Evolutionary conservation across 805 yeast species (phyloP), one percentile per base, ranked within the genome.

Genomic region (Wickerhamomyces kurtzmanii): DNA sequence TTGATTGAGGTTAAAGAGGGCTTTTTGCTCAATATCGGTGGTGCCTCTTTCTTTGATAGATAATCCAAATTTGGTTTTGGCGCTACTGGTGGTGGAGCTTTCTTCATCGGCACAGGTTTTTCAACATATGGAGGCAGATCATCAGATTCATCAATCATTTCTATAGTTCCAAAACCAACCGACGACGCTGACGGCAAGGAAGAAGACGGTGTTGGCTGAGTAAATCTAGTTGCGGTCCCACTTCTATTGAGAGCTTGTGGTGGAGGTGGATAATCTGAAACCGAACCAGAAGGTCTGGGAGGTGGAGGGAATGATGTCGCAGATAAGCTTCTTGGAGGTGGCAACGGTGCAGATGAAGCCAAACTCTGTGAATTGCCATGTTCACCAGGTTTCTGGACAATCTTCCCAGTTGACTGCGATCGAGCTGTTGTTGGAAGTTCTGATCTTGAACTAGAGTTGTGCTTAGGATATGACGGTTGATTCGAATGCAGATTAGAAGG

Each of bases 371-470:
- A 19, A n/a, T 19, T 25, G 2, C 51, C 54, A 8, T 27, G 26
- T 12, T 42, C 47, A 15, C 36, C 39, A 5, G 40, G 26, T 17
- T 39, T 38, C n/a, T 36, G 24, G 8, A 37, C 40, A 12, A 55
- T 51, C 46, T 19, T 48, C n/a, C n/a, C n/a, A n/a, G n/a, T n/a
- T n/a, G n/a, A n/a, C n/a, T n/a, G n/a, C n/a, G n/a, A n/a, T n/a
- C n/a, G n/a, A n/a, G n/a, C n/a, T n/a, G n/a, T n/a, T n/a, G n/a
- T n/a, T n/a, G n/a, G n/a, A n/a, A n/a, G n/a, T n/a, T n/a, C n/a
- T n/a, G n/a, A 52, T 51, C 6, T 17, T 23, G 11, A 46, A 45
- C 15, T 59, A 57, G 23, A 48, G 53, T 26, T 34, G 40, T n/a
- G 29, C 20, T 20, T 38, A 32, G 20, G 9, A 19, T 12, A 11